These are phyloP conservation scores for Monilinia polystroma DNA, from an alignment of 2,329 filamentous ascomycete species.

Conservation along the genomic window DNA sequence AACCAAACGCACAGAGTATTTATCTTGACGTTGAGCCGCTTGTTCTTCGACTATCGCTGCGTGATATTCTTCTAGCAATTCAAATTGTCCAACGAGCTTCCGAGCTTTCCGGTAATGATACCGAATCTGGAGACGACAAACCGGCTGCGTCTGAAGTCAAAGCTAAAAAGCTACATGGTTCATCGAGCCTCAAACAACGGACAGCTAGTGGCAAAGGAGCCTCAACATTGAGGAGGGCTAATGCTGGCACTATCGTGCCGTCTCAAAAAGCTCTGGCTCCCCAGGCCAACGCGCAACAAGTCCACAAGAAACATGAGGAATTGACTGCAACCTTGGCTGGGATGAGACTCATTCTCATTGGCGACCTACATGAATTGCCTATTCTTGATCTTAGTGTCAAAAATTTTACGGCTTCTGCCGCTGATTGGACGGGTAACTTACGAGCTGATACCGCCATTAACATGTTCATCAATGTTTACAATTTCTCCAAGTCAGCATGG, in stretches of 20 bases:
- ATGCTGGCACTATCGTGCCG: slow-evolving; percentile 41
- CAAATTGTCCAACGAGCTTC: slow-evolving; percentile 91
- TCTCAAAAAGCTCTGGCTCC: slow-evolving; percentile 19
- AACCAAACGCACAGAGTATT: slow-evolving; percentile 68
- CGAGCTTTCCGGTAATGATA: slow-evolving; percentile 70
- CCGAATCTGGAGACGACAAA: slow-evolving; percentile 49
- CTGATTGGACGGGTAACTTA: slow-evolving; percentile 87
- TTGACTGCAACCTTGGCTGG: slow-evolving; percentile 85
- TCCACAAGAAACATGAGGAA: slow-evolving; percentile 64
- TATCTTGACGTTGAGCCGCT: slow-evolving; percentile 87
- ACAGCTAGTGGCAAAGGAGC: slow-evolving; percentile 56
- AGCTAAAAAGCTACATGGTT: slow-evolving; percentile 49
- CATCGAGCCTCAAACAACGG: slow-evolving; percentile 50
- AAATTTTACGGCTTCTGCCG: slow-evolving; percentile 77
- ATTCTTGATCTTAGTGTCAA: slow-evolving; percentile 93
- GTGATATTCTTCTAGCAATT: slow-evolving; percentile 90
- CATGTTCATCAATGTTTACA: slow-evolving; percentile 95
- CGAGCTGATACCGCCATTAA: slow-evolving; percentile 88
- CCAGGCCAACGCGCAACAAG: slow-evolving; percentile 29
- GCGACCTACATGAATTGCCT: slow-evolving; percentile 91
- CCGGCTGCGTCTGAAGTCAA: slow-evolving; percentile 51
- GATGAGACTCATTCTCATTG: slow-evolving; percentile 88
- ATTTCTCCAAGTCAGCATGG: slow-evolving; percentile 98
- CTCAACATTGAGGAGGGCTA: slow-evolving; percentile 51
- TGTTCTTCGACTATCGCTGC: slow-evolving; percentile 82